phyloP scores from a whole-genome alignment of 2,329 filamentous ascomycete species.

The Trichophyton verrucosum region DNA sequence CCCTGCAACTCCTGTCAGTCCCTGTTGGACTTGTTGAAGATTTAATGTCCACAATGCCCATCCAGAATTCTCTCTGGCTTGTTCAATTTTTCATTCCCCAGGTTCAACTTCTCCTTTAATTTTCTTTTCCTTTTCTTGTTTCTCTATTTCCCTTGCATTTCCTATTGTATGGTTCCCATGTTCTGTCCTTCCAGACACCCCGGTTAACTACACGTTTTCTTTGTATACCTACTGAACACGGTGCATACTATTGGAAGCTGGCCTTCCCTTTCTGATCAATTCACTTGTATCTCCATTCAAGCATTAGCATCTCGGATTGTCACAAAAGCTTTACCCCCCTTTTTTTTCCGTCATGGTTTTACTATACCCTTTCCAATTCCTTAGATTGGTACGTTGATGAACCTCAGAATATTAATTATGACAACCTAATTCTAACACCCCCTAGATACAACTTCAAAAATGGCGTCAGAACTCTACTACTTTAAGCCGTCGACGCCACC shows the following conservation, averaged over 20 bases:
- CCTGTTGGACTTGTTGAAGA: slow-evolving; percentile 14
- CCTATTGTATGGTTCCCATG: neutral
- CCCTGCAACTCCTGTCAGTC: neutral
- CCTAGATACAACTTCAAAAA: neutral
- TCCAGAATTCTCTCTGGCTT: slow-evolving; percentile 13
- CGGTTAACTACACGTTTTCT: slow-evolving; percentile 5
- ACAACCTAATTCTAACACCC: neutral
- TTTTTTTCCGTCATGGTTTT: neutral
- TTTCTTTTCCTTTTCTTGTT: slow-evolving; percentile 12
- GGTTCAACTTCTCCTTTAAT: slow-evolving; percentile 12
- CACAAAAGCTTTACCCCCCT: neutral
- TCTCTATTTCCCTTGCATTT: slow-evolving; percentile 11
- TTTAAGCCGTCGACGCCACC: slow-evolving; percentile 37
- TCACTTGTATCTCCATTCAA: slow-evolving; percentile 3
- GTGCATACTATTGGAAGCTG: neutral
- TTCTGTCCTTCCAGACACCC: neutral
- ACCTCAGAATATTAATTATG: neutral
- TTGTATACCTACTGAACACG: neutral
- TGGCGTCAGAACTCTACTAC: slow-evolving; percentile 28
- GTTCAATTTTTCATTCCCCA: slow-evolving; percentile 7
- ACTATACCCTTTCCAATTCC: neutral
- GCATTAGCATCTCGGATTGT: neutral
- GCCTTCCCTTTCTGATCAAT: neutral
- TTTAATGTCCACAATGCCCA: slow-evolving; percentile 29
- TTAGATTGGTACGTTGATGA: neutral